Evolutionary conservation across 306 rosid species (phyloP), one percentile per base, ranked within the genome.

Genomic region (Prunus salicina): DNA sequence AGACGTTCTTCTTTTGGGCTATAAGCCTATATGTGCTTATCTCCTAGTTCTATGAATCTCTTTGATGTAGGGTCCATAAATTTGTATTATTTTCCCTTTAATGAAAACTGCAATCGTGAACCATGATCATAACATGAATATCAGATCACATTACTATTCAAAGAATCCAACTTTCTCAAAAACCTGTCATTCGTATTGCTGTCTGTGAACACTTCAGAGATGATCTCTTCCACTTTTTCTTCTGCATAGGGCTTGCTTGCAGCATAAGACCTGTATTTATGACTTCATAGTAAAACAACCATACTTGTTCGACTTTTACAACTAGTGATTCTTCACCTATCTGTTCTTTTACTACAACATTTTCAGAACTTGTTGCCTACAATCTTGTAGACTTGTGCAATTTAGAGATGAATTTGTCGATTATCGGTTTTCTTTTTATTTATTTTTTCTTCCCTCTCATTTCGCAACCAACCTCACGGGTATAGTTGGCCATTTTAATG

Each of bases 331-430:
- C n/a, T 18, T 60, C 67, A 18, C 13, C 2, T 13, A 24, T 57
- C 24, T 51, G 19, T 53, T 15, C 51, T 52, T 50, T 18, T 20
- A 70, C 63, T 30, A 10, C 12, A 70, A 19, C 15, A 11, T 55
- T 71, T 34, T 53, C 22, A 24, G 22, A 6, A 10, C 49, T 71
- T 5, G 19, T 72, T 72, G 46, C 75, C 74, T 68, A 60, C n/a
- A 27, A 45, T 30, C 47, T 53, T 43, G 41, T 19, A 18, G 58
- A 47, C 28, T 57, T 22, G 30, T 57, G 13, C 6, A 63, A 64
- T 45, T 22, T 64, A 22, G 11, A 64, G 47, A 51, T 64, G 53
- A 69, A 61, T n/a, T 55, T 67, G 25, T 57, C 67, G 43, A 30
- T 63, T 72, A 22, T 57, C 3, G 22, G 57, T 19, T 53, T 52